Evolutionary conservation across 768 basidiomycete species (phyloP).

Genomic region (Tephrocybe sp.): DNA sequence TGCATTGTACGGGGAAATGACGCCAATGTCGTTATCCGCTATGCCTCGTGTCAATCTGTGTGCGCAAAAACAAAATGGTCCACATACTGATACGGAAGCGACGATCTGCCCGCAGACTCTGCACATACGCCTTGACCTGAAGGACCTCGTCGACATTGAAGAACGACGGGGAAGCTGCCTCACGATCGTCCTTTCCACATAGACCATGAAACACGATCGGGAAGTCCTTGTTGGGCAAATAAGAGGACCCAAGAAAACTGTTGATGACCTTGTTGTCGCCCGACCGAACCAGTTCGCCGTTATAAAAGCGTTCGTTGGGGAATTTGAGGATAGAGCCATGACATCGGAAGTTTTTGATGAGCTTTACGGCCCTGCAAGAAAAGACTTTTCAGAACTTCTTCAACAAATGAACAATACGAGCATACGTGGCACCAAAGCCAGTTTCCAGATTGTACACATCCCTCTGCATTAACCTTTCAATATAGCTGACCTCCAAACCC

Average conservation of each 20-base stretch:
- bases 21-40: conserved; percentile 56
- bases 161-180: conserved; percentile 66
- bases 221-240: conserved; percentile 45
- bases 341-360: conserved; percentile 64
- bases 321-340: conserved; percentile 58
- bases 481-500: conserved; percentile 56
- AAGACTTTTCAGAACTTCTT: neutral
- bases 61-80: neutral
- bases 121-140: conserved; percentile 50
- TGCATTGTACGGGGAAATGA: conserved; percentile 69
- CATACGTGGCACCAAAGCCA: conserved; percentile 29
- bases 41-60: neutral
- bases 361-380: conserved; percentile 52
- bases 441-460: conserved; percentile 36
- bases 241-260: conserved; percentile 34
- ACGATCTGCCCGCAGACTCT: conserved; percentile 32
- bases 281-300: conserved; percentile 45
- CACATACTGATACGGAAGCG: conserved; percentile 41
- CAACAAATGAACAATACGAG: neutral
- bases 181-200: conserved; percentile 60
- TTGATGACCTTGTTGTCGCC: conserved; percentile 42
- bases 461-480: conserved; percentile 57
- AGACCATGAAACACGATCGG: conserved; percentile 64
- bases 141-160: conserved; percentile 64
- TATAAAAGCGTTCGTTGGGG: conserved; percentile 62